Evolutionary conservation across 495 filamentous ascomycete species (phyloP), one percentile per base, ranked within the genome.

Genomic region (Talaromyces nanjingensis): DNA sequence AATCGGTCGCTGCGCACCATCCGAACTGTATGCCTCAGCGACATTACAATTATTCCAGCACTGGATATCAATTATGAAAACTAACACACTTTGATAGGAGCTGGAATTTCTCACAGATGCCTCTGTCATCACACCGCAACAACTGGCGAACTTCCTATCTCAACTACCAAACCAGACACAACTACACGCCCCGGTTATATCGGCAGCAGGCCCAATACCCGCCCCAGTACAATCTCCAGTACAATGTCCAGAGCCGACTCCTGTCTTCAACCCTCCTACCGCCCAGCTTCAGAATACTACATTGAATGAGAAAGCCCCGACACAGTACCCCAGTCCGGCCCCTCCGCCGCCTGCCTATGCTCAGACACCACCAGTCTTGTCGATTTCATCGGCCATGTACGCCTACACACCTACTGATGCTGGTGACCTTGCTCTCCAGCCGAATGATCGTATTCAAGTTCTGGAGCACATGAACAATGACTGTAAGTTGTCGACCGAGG

Each of bases 401-500:
- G 83, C 84, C 65, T 98, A 96, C 79, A 81, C 79, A 27, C 88
- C 87, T 14, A 82, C 86, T 33, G 91, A 97, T 65, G 77, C 86
- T 6, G 90, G 91, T 42, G 94, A 98, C 73, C 79, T 93, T 61
- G 83, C 82, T 1, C 83, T 98, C 67, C 80, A 86, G 63, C 85
- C 85, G 29, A 86, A 91, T 69, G 92, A 96, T 75, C 81, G 83
- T 24, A 79, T 98, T 66, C 82, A 85, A 57, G 88, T 98, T 27
- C 79, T 84, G 56, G 90, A 96, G 72, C 91, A 97, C 76, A 91
- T 96, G 86, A 98, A 97, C 68, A 86, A 85, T 20, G 94, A 98
- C 70, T 98, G 94, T 96, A 79, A 65, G 61, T 78, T 70, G 67
- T 37, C 25, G 47, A 24, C 54, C 16, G 16, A 49, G n/a, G 45